Evolutionary conservation across 2,329 filamentous ascomycete genomes (phyloP).

Genomic region (Alternaria hordeiaustralica): DNA sequence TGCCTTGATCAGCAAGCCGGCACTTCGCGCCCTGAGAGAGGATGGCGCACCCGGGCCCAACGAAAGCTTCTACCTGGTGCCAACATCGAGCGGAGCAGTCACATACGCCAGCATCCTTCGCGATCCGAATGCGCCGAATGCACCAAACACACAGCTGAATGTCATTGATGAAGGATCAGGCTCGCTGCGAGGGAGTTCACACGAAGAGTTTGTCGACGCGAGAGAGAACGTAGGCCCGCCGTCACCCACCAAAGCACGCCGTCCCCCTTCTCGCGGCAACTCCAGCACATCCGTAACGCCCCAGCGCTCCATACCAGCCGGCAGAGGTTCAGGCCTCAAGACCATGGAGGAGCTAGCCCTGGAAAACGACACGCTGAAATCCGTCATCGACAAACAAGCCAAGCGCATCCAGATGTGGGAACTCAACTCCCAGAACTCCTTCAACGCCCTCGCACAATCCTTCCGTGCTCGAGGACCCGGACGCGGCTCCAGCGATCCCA

Average conservation of each 20-base stretch:
- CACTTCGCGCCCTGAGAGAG: slow-evolving; percentile 77
- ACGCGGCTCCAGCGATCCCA: slow-evolving; percentile 30
- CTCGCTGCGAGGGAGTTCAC: slow-evolving; percentile 39
- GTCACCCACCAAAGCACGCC: slow-evolving; percentile 52
- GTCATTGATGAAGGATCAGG: slow-evolving; percentile 50
- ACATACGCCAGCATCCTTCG: slow-evolving; percentile 88
- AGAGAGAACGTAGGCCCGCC: slow-evolving; percentile 66
- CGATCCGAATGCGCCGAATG: slow-evolving; percentile 40
- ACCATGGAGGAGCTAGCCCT: slow-evolving; percentile 86
- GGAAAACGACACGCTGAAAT: slow-evolving; percentile 86
- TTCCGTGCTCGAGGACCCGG: slow-evolving; percentile 51
- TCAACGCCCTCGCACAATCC: slow-evolving; percentile 85
- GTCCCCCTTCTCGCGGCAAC: slow-evolving; percentile 40
- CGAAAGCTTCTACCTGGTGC: slow-evolving; percentile 84
- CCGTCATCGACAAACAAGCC: slow-evolving; percentile 83
- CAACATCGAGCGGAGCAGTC: slow-evolving; percentile 86
- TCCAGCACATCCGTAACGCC: slow-evolving; percentile 25
- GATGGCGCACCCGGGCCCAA: slow-evolving; percentile 58
- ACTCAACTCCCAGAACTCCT: slow-evolving; percentile 85
- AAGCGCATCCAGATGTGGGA: slow-evolving; percentile 93
- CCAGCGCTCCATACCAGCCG: slow-evolving; percentile 40
- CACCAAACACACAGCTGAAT: slow-evolving; percentile 55
- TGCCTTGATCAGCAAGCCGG: slow-evolving; percentile 84
- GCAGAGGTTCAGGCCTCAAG: slow-evolving; percentile 57
- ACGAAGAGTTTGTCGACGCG: slow-evolving; percentile 89